Base-by-base conservation (phyloP, 257 asterid species). In the Nicotiana undulata region DNA sequence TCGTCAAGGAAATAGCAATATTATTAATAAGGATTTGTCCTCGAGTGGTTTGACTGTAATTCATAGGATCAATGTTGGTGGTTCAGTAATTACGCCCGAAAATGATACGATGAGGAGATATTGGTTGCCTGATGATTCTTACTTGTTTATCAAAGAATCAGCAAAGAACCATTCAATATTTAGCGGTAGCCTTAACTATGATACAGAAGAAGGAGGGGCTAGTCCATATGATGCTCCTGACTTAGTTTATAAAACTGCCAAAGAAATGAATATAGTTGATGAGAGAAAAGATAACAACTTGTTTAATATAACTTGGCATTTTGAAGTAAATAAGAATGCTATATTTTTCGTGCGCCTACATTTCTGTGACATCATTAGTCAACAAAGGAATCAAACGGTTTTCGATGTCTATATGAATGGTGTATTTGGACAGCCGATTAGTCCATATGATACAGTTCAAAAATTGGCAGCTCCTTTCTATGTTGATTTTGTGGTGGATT, bases 1-100 rank as follows among this genome's bases (percentile, higher is more conserved):
- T 65, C 61, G 18, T 4, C 10, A 10, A 32, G 89, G 88, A 49
- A 3, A n/a, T 2, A 18, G 13, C 3, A 67, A 16, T 0, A 8
- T 2, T 7, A 1, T 15, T 2, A 63, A 16, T 40, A 16, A 37
- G 2, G 81, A 68, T 56, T 37, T 83, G 6, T 58, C 75, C 13
- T 67, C 67, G 32, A 10, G 10, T 13, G 66, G 80, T 1, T 81
- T 88, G 34, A 89, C 60, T 29, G 86, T 88, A 2, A 56, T 90
- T 67, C 80, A 89, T 82, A 86, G 96, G 86, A 82, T 93, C 3
- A 93, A 93, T 46, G 91, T 91, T 4, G 97, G 96, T 49, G 96
- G 93, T 8, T 1, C 1, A 0, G 13, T 15, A 3, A 32, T 91
- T 26, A 82, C 40, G 4, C 79, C 88, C 4, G 37, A 52, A 0